phyloP scores from a whole-genome alignment of 83 land plant genomes.

The Picea abies region DNA sequence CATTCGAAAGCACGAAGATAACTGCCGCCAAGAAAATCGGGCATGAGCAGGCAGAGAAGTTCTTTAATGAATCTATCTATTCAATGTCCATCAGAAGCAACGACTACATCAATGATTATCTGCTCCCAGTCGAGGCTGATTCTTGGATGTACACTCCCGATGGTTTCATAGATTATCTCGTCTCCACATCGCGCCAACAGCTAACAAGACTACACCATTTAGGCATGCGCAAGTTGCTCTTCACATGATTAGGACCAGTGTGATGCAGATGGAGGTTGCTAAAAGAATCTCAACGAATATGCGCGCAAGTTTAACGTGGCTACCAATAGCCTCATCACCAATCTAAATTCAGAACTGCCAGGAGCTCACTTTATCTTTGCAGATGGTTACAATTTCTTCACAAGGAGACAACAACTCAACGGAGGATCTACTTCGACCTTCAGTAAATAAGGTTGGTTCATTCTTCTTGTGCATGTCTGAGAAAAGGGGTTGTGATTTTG shows the following conservation, averaged over 20 bases:
- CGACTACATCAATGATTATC: constrained; percentile 90
- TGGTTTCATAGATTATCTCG: constrained; percentile 49
- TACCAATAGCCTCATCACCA: constrained; percentile 18
- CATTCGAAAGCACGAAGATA: constrained; percentile 52
- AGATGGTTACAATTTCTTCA: constrained; percentile 60
- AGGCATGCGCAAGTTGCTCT: constrained; percentile 64
- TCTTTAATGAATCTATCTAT: constrained; percentile 49
- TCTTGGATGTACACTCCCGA: constrained; percentile 58
- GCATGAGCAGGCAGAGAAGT: constrained; percentile 36
- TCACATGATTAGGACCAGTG: constrained; percentile 79
- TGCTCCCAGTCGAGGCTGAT: constrained; percentile 58
- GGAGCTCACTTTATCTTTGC: constrained; percentile 53
- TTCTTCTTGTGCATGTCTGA: too few relatives aligned
- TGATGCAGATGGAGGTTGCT: constrained; percentile 73
- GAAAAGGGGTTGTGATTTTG: too few relatives aligned
- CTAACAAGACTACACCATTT: constrained; percentile 19
- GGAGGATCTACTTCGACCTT: too few relatives aligned
- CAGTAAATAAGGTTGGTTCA: too few relatives aligned
- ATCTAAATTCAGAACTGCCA: constrained; percentile 40
- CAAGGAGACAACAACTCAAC: too few relatives aligned
- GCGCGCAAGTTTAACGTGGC: constrained; percentile 53
- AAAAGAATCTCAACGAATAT: constrained; percentile 47
- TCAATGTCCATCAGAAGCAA: constrained; percentile 76
- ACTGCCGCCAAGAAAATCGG: constrained; percentile 50
- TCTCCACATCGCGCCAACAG: constrained; percentile 58